Conservation (phyloP, 1,139 yeast species). For the Ashbya aceris region DNA sequence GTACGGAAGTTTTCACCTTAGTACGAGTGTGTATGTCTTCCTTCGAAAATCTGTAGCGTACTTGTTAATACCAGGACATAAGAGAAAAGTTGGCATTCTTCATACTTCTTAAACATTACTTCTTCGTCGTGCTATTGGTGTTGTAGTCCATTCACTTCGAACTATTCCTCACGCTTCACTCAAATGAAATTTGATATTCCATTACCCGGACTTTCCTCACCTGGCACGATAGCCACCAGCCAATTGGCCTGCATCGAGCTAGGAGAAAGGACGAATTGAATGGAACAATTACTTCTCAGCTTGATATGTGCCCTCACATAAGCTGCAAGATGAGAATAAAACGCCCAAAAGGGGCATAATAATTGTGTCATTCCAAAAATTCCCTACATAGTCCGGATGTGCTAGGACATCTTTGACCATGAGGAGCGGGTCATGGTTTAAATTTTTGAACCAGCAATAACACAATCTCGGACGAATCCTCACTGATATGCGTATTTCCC, state of each 20-base stretch:
- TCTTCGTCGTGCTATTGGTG: neutral
- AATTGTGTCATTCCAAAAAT: constrained; percentile 33
- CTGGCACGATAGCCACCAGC: too few species aligned
- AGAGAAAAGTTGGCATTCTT: neutral
- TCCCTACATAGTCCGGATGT: constrained; percentile 34
- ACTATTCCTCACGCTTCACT: too few species aligned
- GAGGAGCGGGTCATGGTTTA: constrained; percentile 95
- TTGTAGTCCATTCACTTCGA: too few species aligned
- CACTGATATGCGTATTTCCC: constrained; percentile 99
- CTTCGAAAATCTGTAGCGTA: constrained; percentile 63
- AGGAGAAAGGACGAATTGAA: neutral
- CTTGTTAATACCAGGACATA: constrained; percentile 22
- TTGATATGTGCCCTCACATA: too few species aligned
- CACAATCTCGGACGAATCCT: constrained; percentile 99
- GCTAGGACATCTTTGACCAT: constrained; percentile 37
- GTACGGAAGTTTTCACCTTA: constrained; percentile 86
- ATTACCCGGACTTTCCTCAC: neutral
- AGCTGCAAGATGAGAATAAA: neutral
- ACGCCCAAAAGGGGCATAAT: neutral
- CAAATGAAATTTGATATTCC: too few species aligned
- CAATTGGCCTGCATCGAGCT: too few species aligned
- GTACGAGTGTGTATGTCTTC: constrained; percentile 88
- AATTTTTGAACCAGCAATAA: constrained; percentile 99
- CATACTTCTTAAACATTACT: constrained; percentile 21
- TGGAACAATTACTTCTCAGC: too few species aligned